Evolutionary conservation across 768 basidiomycete species (phyloP), one percentile per base, ranked within the genome.

Genomic region (Kwoniella shandongensis): DNA sequence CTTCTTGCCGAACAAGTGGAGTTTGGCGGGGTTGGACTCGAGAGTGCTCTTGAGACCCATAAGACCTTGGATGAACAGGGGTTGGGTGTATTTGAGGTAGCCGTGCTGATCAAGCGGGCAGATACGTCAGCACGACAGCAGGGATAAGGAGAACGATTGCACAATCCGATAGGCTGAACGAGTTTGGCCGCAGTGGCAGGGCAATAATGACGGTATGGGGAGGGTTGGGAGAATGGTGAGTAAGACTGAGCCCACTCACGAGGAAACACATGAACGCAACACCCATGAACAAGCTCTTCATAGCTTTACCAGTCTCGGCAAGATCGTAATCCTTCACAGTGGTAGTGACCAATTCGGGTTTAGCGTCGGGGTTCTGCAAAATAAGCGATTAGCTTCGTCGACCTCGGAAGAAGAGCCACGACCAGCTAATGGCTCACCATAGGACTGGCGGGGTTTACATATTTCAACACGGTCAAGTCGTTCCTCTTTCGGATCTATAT

Each of bases 261-360:
- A 97, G 85, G 81, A 92, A 87, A 57, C 72, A 82, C 88, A 93
- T 92, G 86, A 91, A 89, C 47, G 85, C 87, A 69, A 91, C 77
- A 62, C 87, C 86, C 36, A 78, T 70, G 42, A 77, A 66, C 20
- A 79, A 70, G 11, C 76, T 81, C 35, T 78, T 72, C 59, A 78
- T 75, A 12, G 77, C 75, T 68, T 94, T 92, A 39, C 88, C 88
- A 0, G 84, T 85, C 78, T 99, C 89, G 0, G 82, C 79, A 22
- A 97, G 85, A 79, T 99, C 94, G 61, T 99, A 99, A 73, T 99
- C 94, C 45, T 85, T 83, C 42, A 89, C 84, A 4, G 94, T 99
- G 6, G 91, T 96, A n/a, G 88, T 89, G 26, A 91, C 83, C 15
- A 92, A 83, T 48, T 74, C 85, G 80, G 52, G 85, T 86, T 25